Evolutionary conservation across 129 eudicot genomes (phyloP).

Genomic region (Smallanthus sonchifolius): DNA sequence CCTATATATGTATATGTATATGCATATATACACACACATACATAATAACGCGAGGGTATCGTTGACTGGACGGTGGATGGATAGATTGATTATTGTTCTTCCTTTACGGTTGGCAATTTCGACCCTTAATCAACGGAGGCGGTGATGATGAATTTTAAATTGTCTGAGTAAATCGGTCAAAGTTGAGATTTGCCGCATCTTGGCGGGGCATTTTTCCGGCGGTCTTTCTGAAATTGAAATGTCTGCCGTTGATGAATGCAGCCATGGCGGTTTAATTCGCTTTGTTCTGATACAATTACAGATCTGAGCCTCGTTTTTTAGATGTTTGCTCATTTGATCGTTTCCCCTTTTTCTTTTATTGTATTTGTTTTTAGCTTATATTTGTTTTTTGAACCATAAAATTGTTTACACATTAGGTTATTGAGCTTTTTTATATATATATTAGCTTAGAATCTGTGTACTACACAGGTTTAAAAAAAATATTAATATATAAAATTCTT

Average conservation of each 20-base stretch:
- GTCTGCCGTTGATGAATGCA: background rate
- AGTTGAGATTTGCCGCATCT: constrained; percentile 15
- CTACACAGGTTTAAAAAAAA: too few relatives aligned
- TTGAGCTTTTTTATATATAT: too few relatives aligned
- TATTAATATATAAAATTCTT: too few relatives aligned
- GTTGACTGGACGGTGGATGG: background rate
- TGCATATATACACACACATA: too few relatives aligned
- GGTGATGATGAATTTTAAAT: constrained; percentile 2
- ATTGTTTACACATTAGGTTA: too few relatives aligned
- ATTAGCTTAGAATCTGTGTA: too few relatives aligned
- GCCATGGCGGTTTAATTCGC: constrained; percentile 19
- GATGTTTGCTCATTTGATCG: background rate
- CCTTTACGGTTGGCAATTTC: background rate
- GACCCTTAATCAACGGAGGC: background rate
- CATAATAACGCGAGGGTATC: too few relatives aligned
- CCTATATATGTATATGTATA: too few relatives aligned
- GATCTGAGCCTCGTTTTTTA: constrained; percentile 23
- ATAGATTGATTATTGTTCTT: background rate
- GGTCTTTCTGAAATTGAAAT: too few relatives aligned
- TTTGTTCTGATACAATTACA: background rate
- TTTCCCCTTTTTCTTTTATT: background rate
- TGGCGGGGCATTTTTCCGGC: constrained; percentile 20
- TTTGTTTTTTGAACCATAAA: too few relatives aligned
- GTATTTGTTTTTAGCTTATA: background rate
- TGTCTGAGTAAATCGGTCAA: constrained; percentile 14